phyloP scores from a whole-genome alignment of 768 basidiomycete genomes.

The Neoboletus magnificus region DNA sequence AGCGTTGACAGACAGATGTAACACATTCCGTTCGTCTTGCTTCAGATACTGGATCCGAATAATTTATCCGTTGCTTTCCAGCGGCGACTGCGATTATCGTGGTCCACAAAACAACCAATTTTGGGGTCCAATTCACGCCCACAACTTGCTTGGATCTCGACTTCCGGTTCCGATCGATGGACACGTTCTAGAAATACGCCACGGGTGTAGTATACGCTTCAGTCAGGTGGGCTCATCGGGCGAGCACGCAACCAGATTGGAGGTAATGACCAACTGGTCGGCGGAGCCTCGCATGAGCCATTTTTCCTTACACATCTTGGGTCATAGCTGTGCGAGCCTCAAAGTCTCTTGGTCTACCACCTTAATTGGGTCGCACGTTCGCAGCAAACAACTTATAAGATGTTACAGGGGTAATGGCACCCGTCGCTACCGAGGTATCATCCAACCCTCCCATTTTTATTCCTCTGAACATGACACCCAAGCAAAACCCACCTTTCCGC shows the following conservation, averaged over 20 bases:
- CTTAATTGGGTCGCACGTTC: neutral
- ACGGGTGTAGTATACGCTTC: neutral
- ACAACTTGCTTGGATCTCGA: neutral
- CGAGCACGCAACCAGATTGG: neutral
- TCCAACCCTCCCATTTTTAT: too few relatives aligned
- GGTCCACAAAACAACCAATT: neutral
- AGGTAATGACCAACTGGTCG: neutral
- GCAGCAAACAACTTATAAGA: neutral
- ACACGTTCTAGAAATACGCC: neutral
- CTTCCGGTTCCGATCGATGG: neutral
- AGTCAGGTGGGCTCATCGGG: neutral
- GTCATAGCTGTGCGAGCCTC: neutral
- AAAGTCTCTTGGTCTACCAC: neutral
- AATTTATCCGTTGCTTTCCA: neutral
- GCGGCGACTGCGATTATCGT: neutral
- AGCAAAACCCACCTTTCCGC: constrained; percentile 40
- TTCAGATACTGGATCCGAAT: neutral
- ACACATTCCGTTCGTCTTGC: neutral
- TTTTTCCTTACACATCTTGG: neutral
- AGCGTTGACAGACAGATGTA: neutral
- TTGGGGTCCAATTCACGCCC: neutral
- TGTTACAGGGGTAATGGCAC: neutral
- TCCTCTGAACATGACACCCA: constrained; percentile 13
- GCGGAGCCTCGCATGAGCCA: neutral
- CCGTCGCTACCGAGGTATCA: neutral